Evolutionary conservation across 768 basidiomycete genomes (phyloP).

Genomic region (Chalciporus sphaerocephalus): DNA sequence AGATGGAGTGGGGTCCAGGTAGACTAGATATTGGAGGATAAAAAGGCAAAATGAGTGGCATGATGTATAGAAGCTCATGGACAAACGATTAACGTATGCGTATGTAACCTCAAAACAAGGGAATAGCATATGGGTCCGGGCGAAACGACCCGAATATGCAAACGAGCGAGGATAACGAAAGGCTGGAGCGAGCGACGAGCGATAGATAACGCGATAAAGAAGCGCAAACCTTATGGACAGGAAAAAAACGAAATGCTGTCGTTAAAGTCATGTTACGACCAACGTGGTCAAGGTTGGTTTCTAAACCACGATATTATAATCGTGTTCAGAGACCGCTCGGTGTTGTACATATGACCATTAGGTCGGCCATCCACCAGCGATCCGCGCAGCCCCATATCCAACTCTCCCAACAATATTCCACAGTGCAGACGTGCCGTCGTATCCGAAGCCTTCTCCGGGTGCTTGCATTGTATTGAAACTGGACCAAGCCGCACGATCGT

Average conservation of each 20-base stretch:
- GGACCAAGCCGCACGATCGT: constrained; percentile 75
- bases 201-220: constrained; percentile 19
- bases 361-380: constrained; percentile 76
- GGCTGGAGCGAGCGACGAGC: neutral
- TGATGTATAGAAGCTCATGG: constrained; percentile 3
- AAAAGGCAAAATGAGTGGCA: constrained; percentile 12
- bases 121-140: constrained; percentile 1
- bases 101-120: neutral
- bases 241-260: constrained; percentile 4
- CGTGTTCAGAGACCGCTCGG: constrained; percentile 1
- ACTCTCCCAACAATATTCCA: constrained; percentile 71
- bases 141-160: neutral
- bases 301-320: constrained; percentile 1
- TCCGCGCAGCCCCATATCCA: constrained; percentile 70
- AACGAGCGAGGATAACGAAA: constrained; percentile 5
- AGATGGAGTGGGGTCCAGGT: constrained; percentile 2
- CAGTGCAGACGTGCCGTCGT: constrained; percentile 55
- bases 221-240: constrained; percentile 16
- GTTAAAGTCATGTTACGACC: constrained; percentile 9
- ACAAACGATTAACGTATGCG: too few relatives aligned
- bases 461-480: constrained; percentile 72
- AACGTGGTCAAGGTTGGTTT: constrained; percentile 6
- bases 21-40: neutral
- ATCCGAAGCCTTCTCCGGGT: constrained; percentile 65
- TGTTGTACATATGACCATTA: constrained; percentile 28